Conservation (phyloP, 2,329 filamentous ascomycete genomes). For the Phyllosticta capitalensis region DNA sequence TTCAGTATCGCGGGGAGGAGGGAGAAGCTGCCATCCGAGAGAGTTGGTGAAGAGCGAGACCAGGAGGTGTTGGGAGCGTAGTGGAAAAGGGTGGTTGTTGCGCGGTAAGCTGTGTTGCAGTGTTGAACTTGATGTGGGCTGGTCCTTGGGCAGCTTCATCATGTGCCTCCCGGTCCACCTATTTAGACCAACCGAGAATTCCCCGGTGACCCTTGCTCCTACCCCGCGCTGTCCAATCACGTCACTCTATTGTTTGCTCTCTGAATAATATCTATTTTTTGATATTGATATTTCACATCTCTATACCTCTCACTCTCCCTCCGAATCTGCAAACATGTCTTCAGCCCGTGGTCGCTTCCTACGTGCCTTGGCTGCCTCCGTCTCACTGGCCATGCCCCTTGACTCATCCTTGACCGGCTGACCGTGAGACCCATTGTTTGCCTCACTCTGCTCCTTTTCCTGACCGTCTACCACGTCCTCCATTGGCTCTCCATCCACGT, state of each 20-base stretch:
- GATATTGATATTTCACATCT: neutral
- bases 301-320: conserved; percentile 4
- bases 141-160: conserved; percentile 7
- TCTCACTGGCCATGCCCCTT: conserved; percentile 20
- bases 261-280: neutral
- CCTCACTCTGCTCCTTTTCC: neutral
- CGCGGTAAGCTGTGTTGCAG: conserved; percentile 6
- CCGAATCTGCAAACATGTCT: conserved; percentile 29
- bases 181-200: neutral
- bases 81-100: neutral
- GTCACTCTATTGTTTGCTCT: neutral
- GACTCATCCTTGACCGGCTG: neutral
- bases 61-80: neutral
- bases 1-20: conserved; percentile 4
- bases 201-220: neutral
- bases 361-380: conserved; percentile 26
- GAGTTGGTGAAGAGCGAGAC: neutral
- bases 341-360: conserved; percentile 27
- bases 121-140: neutral
- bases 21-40: conserved; percentile 8
- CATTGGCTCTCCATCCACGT: conserved; percentile 14
- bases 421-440: neutral
- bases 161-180: neutral
- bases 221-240: neutral
- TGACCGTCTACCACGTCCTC: conserved; percentile 9